phyloP scores from a whole-genome alignment of 2,329 filamentous ascomycete genomes.

The Cladophialophora exuberans region DNA sequence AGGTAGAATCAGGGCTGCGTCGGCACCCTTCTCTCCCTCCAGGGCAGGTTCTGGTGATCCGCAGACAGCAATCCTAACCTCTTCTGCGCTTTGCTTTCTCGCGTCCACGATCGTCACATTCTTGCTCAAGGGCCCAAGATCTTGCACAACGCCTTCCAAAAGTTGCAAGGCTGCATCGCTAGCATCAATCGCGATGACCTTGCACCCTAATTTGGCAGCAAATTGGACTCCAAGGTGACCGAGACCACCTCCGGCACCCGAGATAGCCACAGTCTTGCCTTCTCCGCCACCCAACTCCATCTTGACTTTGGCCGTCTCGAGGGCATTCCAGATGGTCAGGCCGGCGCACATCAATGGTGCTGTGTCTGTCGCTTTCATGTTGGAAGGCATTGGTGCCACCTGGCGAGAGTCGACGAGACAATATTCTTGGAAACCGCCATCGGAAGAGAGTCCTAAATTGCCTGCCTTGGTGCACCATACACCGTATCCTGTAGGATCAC shows the following conservation, averaged over 20 bases:
- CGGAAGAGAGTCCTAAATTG: slow-evolving; percentile 8
- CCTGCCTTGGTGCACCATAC: slow-evolving; percentile 18
- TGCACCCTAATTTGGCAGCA: slow-evolving; percentile 40
- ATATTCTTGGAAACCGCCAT: slow-evolving; percentile 33
- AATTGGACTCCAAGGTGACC: slow-evolving; percentile 36
- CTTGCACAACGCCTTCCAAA: slow-evolving; percentile 33
- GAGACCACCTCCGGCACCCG: slow-evolving; percentile 39
- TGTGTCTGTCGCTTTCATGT: slow-evolving; percentile 41
- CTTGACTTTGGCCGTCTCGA: slow-evolving; percentile 36
- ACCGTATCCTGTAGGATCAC: slow-evolving; percentile 13
- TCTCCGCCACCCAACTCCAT: slow-evolving; percentile 3
- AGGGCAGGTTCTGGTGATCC: neutral
- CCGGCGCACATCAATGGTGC: slow-evolving; percentile 49
- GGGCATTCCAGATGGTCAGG: slow-evolving; percentile 45
- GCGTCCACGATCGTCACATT: slow-evolving; percentile 45
- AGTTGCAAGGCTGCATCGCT: slow-evolving; percentile 17
- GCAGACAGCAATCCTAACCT: neutral
- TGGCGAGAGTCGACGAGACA: slow-evolving; percentile 32
- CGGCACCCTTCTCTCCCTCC: slow-evolving; percentile 46
- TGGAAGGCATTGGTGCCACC: slow-evolving; percentile 34
- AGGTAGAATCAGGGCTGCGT: slow-evolving; percentile 47
- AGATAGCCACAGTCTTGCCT: slow-evolving; percentile 39
- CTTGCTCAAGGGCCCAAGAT: slow-evolving; percentile 15
- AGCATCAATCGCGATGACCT: slow-evolving; percentile 41
- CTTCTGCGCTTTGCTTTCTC: slow-evolving; percentile 33